Conservation (phyloP, 495 filamentous ascomycete genomes). For the Chaetomium fimeti region DNA sequence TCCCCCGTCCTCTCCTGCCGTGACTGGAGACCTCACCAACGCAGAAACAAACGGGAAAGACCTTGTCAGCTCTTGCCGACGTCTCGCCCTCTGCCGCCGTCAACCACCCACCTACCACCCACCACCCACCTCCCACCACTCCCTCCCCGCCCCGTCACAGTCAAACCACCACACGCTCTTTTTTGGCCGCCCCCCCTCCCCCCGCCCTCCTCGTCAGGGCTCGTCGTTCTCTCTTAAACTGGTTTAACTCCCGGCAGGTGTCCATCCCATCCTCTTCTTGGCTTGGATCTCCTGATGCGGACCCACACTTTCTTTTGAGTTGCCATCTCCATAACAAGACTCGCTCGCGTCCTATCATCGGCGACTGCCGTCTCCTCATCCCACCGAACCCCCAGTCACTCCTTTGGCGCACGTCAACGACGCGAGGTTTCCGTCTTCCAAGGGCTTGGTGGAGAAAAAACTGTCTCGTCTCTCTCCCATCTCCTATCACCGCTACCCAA, state of each 20-base stretch:
- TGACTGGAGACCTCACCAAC: slow-evolving; percentile 21
- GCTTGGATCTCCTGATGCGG: slow-evolving; percentile 25
- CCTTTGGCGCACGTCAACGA: slow-evolving; percentile 34
- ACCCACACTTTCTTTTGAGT: slow-evolving; percentile 39
- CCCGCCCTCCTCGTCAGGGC: slow-evolving; percentile 13
- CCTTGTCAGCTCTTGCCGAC: slow-evolving; percentile 20
- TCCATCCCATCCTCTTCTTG: slow-evolving; percentile 26
- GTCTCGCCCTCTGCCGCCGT: slow-evolving; percentile 27
- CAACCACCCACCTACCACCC: slow-evolving; percentile 9
- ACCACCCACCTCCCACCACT: slow-evolving; percentile 16
- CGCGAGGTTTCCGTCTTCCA: not conserved
- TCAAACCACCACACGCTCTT: not conserved
- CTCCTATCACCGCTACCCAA: too few relatives aligned
- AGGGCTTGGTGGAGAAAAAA: not conserved
- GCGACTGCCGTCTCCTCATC: slow-evolving; percentile 3
- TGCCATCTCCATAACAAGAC: slow-evolving; percentile 22
- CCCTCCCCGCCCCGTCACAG: not conserved
- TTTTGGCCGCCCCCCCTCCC: slow-evolving; percentile 14
- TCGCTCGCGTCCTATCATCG: not conserved
- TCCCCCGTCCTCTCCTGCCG: slow-evolving; percentile 10
- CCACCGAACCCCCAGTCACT: slow-evolving; percentile 47
- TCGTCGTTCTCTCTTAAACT: slow-evolving; percentile 35
- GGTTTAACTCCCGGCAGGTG: slow-evolving; percentile 31
- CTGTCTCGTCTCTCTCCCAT: too few relatives aligned
- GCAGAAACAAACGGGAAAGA: slow-evolving; percentile 17